These are phyloP conservation scores for Garcia nutans DNA, from an alignment of 345 rosid species.

Conservation along the genomic window DNA sequence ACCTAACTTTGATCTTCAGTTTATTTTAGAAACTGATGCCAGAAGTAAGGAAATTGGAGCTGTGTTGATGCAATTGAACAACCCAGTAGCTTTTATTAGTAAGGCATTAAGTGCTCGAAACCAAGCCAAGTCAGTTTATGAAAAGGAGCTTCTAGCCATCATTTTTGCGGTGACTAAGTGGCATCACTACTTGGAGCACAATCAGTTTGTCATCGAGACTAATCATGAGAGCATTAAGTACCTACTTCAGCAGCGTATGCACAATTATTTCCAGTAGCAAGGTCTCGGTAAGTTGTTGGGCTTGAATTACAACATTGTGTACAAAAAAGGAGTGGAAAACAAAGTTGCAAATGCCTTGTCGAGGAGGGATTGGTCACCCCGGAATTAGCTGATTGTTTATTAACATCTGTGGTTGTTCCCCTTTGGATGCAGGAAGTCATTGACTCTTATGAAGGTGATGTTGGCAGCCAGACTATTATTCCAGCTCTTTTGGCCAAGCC, in stretches of 20 bases:
- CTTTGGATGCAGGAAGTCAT: no score
- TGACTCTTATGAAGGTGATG: no score
- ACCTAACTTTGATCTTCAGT: not conserved
- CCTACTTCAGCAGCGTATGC: not conserved
- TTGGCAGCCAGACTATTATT: no score
- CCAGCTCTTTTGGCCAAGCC: no score
- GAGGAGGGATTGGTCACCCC: fast-evolving
- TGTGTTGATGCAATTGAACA: not conserved
- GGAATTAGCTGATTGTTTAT: not conserved
- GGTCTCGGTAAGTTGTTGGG: not conserved
- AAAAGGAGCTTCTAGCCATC: no score
- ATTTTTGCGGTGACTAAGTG: no score
- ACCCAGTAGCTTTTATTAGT: not conserved
- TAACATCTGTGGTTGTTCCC: no score
- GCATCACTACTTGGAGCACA: no score
- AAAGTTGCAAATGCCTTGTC: not conserved
- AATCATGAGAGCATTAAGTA: not conserved
- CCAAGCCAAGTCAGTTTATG: no score
- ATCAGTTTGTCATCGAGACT: not conserved
- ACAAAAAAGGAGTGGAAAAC: not conserved
- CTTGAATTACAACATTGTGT: not conserved
- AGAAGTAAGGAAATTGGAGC: not conserved
- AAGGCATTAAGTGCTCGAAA: no score
- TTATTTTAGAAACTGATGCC: not conserved
- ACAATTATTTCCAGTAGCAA: fast-evolving